A percentile compares a stretch with the other conserved stretches of the same genome.
phyloP scores from a whole-genome alignment of 176 grass and related monocot species.

The Phyllostachys edulis region DNA sequence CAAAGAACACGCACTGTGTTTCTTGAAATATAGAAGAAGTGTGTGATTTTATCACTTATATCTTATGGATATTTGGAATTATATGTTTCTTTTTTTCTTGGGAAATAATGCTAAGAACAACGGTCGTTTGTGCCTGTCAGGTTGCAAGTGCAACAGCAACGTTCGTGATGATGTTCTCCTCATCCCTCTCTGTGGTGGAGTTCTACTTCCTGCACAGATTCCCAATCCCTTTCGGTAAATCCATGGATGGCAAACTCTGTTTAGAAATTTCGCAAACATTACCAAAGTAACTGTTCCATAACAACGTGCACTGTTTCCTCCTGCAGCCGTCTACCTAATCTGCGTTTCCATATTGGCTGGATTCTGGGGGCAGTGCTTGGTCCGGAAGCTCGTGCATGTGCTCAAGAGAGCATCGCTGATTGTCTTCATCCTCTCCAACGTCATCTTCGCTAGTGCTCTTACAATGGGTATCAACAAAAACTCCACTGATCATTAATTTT shows the following conservation, averaged over 20 bases:
- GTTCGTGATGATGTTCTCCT: constrained; percentile 99
- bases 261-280: background rate
- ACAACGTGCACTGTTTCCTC: background rate
- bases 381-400: constrained; percentile 70
- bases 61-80: background rate
- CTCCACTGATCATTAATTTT: background rate
- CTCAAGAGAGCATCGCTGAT: constrained; percentile 84
- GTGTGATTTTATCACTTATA: background rate
- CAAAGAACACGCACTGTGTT: background rate
- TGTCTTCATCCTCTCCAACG: constrained; percentile 88
- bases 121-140: constrained; percentile 35
- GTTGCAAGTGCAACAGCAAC: constrained; percentile 97
- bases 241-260: background rate
- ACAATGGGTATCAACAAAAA: constrained; percentile 70
- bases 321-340: constrained; percentile 79
- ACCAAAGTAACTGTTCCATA: background rate
- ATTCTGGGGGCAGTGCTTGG: constrained; percentile 92
- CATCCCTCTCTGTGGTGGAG: constrained; percentile 91
- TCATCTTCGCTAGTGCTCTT: constrained; percentile 92
- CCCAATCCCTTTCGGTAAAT: constrained; percentile 83
- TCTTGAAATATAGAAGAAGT: background rate
- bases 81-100: background rate
- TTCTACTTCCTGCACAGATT: constrained; percentile 89
- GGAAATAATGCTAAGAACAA: background rate
- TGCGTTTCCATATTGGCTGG: constrained; percentile 75